Evolutionary conservation across 2,329 filamentous ascomycete genomes (phyloP).

Genomic region (Alternaria alternata): DNA sequence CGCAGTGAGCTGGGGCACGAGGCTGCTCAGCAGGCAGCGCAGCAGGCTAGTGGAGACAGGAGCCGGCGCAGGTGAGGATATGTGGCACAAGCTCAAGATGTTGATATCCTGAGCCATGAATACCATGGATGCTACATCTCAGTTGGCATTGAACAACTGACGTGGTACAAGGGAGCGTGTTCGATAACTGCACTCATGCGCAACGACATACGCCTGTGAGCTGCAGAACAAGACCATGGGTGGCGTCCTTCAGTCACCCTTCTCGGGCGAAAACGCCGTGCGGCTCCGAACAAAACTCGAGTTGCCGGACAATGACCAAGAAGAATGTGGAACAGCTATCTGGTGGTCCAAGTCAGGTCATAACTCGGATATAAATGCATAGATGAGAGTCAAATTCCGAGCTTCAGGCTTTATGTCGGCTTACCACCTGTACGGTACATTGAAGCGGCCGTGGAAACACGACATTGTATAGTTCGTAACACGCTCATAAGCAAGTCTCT

Average conservation of each 20-base stretch:
- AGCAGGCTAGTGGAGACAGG: conserved; percentile 49
- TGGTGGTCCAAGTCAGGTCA: not conserved
- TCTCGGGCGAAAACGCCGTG: not conserved
- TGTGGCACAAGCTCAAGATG: not conserved
- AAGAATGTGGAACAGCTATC: not conserved
- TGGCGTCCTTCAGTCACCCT: not conserved
- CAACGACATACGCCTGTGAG: not conserved
- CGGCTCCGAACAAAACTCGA: not conserved
- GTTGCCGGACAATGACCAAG: too few relatives aligned
- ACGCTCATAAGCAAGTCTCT: not conserved
- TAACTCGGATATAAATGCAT: not conserved
- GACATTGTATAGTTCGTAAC: not conserved
- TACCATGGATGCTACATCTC: not conserved
- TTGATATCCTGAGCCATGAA: not conserved
- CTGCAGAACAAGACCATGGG: not conserved
- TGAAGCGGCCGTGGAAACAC: not conserved
- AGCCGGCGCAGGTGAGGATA: conserved; percentile 44
- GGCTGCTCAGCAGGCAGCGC: conserved; percentile 48
- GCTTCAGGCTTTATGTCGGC: not conserved
- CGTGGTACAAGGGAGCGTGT: not conserved
- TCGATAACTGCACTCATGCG: not conserved
- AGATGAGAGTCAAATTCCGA: not conserved
- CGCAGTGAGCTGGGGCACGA: conserved; percentile 46
- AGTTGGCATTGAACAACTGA: not conserved
- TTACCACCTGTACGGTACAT: not conserved